Evolutionary conservation across 495 filamentous ascomycete species (phyloP).

Genomic region (Cercophora scortea): DNA sequence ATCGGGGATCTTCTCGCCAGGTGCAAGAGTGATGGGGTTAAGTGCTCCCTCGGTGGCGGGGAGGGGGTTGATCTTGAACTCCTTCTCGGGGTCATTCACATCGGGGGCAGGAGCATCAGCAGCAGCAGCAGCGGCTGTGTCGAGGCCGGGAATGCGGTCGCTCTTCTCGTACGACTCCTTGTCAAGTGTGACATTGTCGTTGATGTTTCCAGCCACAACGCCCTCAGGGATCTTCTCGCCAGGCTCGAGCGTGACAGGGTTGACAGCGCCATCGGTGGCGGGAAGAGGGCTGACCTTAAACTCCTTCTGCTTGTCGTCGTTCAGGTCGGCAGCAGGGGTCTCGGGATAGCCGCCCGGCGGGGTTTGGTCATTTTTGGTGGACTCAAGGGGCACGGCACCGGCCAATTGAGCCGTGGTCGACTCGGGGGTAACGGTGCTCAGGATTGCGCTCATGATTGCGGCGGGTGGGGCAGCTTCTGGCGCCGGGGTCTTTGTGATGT

Average conservation of each 20-base stretch:
- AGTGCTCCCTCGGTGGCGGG: slow-evolving; percentile 70
- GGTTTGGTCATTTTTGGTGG: not conserved
- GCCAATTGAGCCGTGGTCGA: slow-evolving; percentile 72
- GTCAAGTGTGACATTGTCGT: slow-evolving; percentile 63
- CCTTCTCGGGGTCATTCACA: slow-evolving; percentile 13
- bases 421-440: slow-evolving; percentile 48
- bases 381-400: slow-evolving; percentile 56
- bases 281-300: slow-evolving; percentile 68
- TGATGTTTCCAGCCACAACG: slow-evolving; percentile 46
- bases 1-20: slow-evolving; percentile 71
- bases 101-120: too few species aligned
- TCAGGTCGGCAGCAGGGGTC: slow-evolving; percentile 49
- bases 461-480: slow-evolving; percentile 31
- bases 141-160: slow-evolving; percentile 38
- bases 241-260: slow-evolving; percentile 71
- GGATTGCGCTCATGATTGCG: slow-evolving; percentile 51
- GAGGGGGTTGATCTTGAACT: slow-evolving; percentile 62
- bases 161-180: slow-evolving; percentile 76
- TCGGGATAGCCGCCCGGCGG: slow-evolving; percentile 72
- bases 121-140: slow-evolving; percentile 1
- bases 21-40: slow-evolving; percentile 73
- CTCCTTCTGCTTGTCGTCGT: slow-evolving; percentile 25
- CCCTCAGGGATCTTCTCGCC: slow-evolving; percentile 68
- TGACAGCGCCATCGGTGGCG: slow-evolving; percentile 67
- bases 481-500: slow-evolving; percentile 42